Conservation (phyloP, 1,284 basidiomycete species). For the Ustanciosporium gigantosporum region DNA sequence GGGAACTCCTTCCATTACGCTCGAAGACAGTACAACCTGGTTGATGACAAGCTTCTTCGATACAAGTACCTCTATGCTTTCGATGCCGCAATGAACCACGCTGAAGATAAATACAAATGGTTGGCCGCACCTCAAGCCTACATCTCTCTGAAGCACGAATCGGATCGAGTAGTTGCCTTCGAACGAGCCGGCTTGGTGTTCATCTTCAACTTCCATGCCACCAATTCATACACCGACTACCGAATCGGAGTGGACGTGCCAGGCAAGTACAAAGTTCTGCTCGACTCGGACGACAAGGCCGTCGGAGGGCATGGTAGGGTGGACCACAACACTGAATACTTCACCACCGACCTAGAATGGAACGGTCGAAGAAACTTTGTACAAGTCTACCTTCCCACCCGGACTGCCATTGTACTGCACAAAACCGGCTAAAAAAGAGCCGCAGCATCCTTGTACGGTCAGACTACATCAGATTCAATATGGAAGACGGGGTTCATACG, state of each 20-base stretch:
- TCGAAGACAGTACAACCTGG: slow-evolving; percentile 86
- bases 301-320: slow-evolving; percentile 90
- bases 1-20: slow-evolving; percentile 92
- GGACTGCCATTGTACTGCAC: slow-evolving; percentile 72
- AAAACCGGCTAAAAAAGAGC: not conserved
- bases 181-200: slow-evolving; percentile 91
- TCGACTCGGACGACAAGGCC: slow-evolving; percentile 75
- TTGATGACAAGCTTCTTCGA: slow-evolving; percentile 80
- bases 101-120: slow-evolving; percentile 81
- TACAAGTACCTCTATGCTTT: slow-evolving; percentile 93
- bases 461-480: too few relatives aligned
- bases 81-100: slow-evolving; percentile 87
- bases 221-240: slow-evolving; percentile 86
- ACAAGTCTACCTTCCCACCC: slow-evolving; percentile 72
- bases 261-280: slow-evolving; percentile 81
- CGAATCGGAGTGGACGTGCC: slow-evolving; percentile 82
- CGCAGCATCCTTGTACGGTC: too few relatives aligned
- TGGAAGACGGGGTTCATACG: too few relatives aligned
- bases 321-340: slow-evolving; percentile 68
- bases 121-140: slow-evolving; percentile 75
- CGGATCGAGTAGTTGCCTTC: slow-evolving; percentile 73
- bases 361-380: slow-evolving; percentile 81
- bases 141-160: slow-evolving; percentile 77
- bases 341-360: slow-evolving; percentile 87
- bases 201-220: slow-evolving; percentile 94